Base-by-base conservation (phyloP, 108 stramenopile genomes). In the Nitzschia sp. region DNA sequence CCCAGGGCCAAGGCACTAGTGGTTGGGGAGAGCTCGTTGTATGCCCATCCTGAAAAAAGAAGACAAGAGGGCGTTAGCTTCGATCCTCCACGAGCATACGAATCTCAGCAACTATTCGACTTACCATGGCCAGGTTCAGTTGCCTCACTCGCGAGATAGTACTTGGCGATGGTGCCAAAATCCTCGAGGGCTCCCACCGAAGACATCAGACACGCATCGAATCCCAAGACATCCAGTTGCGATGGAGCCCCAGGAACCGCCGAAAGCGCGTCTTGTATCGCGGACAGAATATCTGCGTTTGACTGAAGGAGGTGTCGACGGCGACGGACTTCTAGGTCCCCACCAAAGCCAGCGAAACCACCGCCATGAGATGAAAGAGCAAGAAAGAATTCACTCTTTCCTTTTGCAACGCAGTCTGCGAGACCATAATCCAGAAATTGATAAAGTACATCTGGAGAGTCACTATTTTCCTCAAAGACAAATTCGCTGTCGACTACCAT, bases 301-400 rank as follows among this genome's bases (percentile, higher is more conserved):
- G 48, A 15, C 45, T 64, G 63, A 29, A 64, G 5, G 15, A 64
- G 63, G 9, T 64, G 46, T 26, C 63, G 38, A 26, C 36, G 53
- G 6, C 53, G 18, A 11, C 21, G 11, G 28, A 9, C 47, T 9
- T 64, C 45, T 42, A 11, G 11, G 45, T 64, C 63, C 5, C 48
- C 23, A 47, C 63, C 63, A 64, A 64, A 64, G 13, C 63, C 63
- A 5, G 38, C 63, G 47, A 64, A 64, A 28, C 63, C 63, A 64
- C 17, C 45, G 8, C 63, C 63, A 29, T 42, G 36, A 64, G 63
- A 64, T 18, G 63, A 42, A 27, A 64, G 29, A 18, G 45, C 49
- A 26, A 57, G 17, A 24, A 68, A 32, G 27, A 29, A 57, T 28
- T 57, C 55, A 2, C 1, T 31, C 1, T 27, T 19, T 19, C 67